Evolutionary conservation across 1,284 basidiomycete species (phyloP), one percentile per base, ranked within the genome.

Genomic region (Sanghuangporus baumii): DNA sequence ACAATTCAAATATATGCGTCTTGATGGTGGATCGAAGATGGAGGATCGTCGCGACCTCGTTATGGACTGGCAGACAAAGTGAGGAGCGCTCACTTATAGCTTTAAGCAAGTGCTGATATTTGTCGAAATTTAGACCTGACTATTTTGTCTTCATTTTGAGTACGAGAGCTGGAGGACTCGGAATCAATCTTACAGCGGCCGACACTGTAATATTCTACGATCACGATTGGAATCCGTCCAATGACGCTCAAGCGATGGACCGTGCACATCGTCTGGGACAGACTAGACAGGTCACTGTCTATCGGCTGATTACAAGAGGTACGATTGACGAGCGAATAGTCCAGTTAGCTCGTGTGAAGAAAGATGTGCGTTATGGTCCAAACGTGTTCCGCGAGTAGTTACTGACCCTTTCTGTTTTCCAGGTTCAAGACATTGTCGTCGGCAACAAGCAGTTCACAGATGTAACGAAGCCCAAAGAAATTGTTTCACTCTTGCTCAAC

Each of bases 161-260:
- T 73, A 99, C 97, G 0, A 86, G 96, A 62, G 97, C 97, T 26
- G 97, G 97, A 74, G 97, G 97, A 65, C 79, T 99, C 62, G 97
- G 97, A 71, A 99, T 99, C 81, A 99, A 99, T 74, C 78, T 99
- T 61, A 99, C 96, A 1, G 96, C 96, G 2, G 97, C 97, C 2
- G 95, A 98, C 72, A 98, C 97, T 1, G 97, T 99, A 67, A 79
- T 99, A 62, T 99, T 99, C 76, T 98, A 98, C 74, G 97, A 99
- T 73, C 95, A 97, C 71, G 97, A 99, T 72, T 99, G 97, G 97
- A 99, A 99, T 74, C 97, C 96, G 14, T 96, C 94, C 34, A 99
- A 99, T 73, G 97, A 99, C 74, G 94, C 95, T 47, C 97, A 99
- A 75, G 97, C 97, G 11, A 99, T 99, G 97, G 97, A 99, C 73